Evolutionary conservation across 805 yeast species (phyloP).

Genomic region (Yarrowia sp.): DNA sequence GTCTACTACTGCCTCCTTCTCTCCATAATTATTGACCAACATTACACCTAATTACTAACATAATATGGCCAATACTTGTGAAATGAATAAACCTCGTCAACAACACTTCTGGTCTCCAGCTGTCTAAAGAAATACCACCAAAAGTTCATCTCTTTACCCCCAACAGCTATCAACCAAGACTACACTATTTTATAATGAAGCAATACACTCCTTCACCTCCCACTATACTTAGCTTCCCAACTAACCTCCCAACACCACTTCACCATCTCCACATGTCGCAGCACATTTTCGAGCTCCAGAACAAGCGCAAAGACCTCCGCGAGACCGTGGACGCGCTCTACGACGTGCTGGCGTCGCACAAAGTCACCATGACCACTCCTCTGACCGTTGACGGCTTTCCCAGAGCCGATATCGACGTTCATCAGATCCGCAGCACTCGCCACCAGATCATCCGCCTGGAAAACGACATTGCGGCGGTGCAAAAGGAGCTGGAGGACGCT

Average conservation of each 20-base stretch:
- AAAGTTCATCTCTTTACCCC: too few relatives aligned
- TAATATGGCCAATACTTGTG: too few relatives aligned
- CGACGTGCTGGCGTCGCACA: constrained; percentile 46
- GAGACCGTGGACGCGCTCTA: constrained; percentile 44
- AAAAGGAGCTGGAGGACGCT: constrained; percentile 48
- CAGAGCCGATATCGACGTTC: constrained; percentile 75
- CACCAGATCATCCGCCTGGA: constrained; percentile 62
- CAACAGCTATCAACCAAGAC: too few relatives aligned
- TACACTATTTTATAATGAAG: too few relatives aligned
- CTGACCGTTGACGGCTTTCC: constrained; percentile 82
- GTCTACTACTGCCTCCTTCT: too few relatives aligned
- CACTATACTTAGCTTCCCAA: background rate
- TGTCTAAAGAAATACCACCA: too few relatives aligned
- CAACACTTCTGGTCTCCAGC: too few relatives aligned
- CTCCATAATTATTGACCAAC: too few relatives aligned
- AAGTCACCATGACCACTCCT: constrained; percentile 61
- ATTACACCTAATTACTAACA: too few relatives aligned
- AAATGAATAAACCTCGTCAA: too few relatives aligned
- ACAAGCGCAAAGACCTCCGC: constrained; percentile 42
- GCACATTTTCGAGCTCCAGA: constrained; percentile 28
- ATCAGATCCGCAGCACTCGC: constrained; percentile 59
- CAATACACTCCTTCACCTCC: too few relatives aligned
- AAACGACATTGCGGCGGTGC: constrained; percentile 61
- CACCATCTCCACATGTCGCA: constrained; percentile 8
- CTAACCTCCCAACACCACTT: background rate